These are phyloP conservation scores for Cyphellophora europaea DNA, from an alignment of 2,329 filamentous ascomycete species.

Conservation along the genomic window DNA sequence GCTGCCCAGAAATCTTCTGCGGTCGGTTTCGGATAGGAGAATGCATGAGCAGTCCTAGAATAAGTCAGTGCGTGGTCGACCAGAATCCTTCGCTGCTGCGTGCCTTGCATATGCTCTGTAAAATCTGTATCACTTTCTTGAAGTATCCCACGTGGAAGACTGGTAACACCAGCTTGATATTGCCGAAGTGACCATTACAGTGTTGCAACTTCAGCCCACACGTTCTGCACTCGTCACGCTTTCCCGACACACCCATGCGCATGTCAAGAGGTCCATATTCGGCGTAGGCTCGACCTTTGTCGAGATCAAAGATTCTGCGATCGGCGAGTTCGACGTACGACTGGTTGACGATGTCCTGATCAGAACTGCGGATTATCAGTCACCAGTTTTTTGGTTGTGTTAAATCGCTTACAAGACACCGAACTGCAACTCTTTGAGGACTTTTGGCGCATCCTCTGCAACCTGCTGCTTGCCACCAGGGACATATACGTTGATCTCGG, in stretches of 20 bases:
- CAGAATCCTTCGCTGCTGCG: not conserved
- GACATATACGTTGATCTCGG: conserved; percentile 6
- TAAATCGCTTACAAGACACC: conserved; percentile 62
- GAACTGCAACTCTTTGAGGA: conserved; percentile 88
- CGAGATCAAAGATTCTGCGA: conserved; percentile 83
- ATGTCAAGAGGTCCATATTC: conserved; percentile 79
- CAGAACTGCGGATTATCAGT: conserved; percentile 49
- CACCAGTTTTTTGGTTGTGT: conserved; percentile 1
- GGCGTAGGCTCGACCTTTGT: conserved; percentile 65
- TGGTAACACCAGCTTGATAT: conserved; percentile 81
- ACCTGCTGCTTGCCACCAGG: conserved; percentile 65
- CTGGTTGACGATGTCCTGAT: conserved; percentile 91
- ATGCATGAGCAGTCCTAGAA: conserved; percentile 68
- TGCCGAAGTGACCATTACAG: conserved; percentile 92
- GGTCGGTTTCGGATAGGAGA: conserved; percentile 70
- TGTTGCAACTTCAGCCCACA: conserved; percentile 72
- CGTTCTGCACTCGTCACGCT: conserved; percentile 68
- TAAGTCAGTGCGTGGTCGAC: conserved; percentile 5
- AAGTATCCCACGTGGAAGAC: conserved; percentile 95
- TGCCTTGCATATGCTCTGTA: conserved; percentile 89
- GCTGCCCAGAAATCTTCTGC: conserved; percentile 67
- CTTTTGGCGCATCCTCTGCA: conserved; percentile 77
- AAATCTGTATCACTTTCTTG: conserved; percentile 80
- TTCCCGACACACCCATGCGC: conserved; percentile 81
- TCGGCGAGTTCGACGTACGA: conserved; percentile 92